A percentile compares a stretch with the other conserved stretches of the same genome.
Evolutionary conservation across 148 eudicot genomes (phyloP).

Genomic region (Cornus florida): DNA sequence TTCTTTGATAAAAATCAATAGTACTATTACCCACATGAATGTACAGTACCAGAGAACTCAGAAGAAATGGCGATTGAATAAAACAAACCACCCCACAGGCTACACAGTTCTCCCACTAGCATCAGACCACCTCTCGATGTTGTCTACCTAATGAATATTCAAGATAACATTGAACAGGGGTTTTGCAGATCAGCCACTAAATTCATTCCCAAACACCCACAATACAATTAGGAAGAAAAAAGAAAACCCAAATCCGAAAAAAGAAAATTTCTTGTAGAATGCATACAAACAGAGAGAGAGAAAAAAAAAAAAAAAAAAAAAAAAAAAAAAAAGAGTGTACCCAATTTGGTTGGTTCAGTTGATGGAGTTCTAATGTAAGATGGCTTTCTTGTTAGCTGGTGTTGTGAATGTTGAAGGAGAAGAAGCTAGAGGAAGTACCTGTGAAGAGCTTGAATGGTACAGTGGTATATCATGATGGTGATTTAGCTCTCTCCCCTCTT

Average conservation of each 20-base stretch:
- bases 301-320: too few relatives aligned
- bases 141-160: background rate
- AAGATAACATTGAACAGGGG: constrained; percentile 1
- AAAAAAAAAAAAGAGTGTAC: too few relatives aligned
- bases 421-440: constrained; percentile 38
- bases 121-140: background rate
- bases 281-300: background rate
- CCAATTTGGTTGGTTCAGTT: background rate
- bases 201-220: constrained; percentile 9
- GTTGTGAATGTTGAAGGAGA: constrained; percentile 28
- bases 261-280: background rate
- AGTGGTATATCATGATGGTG: constrained; percentile 19
- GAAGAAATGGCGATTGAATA: background rate
- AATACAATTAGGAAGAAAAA: background rate
- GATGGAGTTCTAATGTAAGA: constrained; percentile 20
- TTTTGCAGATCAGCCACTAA: background rate
- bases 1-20: background rate
- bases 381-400: constrained; percentile 16
- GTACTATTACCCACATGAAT: background rate
- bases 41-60: background rate
- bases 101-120: background rate
- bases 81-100: background rate
- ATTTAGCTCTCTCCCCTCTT: constrained; percentile 12
- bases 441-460: constrained; percentile 29
- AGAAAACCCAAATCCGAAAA: background rate